A percentile compares a stretch with the other conserved stretches of the same genome.
Conservation (phyloP, 805 yeast species). For the Komagataella populi region DNA sequence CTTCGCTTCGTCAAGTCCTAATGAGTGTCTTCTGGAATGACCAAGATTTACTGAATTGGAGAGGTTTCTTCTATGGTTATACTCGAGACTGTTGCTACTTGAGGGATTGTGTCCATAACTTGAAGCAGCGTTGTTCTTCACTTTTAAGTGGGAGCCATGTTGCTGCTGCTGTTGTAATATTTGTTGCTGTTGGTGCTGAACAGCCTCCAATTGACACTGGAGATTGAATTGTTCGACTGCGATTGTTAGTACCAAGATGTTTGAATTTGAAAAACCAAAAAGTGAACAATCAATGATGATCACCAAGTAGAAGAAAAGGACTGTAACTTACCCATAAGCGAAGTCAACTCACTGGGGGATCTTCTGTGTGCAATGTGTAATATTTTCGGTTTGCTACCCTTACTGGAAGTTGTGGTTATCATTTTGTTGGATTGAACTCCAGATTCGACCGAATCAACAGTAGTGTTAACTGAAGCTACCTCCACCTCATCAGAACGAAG, state of each 20-base stretch:
- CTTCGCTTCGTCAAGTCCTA: slow-evolving; percentile 86
- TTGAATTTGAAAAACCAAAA: slow-evolving; percentile 1
- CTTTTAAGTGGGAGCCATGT: slow-evolving; percentile 10
- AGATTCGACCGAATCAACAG: neutral
- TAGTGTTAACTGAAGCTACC: neutral
- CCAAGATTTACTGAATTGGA: slow-evolving; percentile 29
- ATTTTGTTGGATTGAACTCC: neutral
- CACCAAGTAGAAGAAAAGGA: slow-evolving; percentile 1
- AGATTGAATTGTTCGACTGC: slow-evolving; percentile 70
- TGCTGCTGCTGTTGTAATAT: slow-evolving; percentile 59
- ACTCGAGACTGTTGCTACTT: slow-evolving; percentile 7
- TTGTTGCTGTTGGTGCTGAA: slow-evolving; percentile 88
- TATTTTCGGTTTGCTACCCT: slow-evolving; percentile 33
- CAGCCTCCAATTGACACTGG: slow-evolving; percentile 85
- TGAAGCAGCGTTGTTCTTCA: slow-evolving; percentile 4
- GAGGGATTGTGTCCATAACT: slow-evolving; percentile 6
- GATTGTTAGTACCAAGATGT: neutral
- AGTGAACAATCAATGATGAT: slow-evolving; percentile 5
- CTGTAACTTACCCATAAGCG: slow-evolving; percentile 55
- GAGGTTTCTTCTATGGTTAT: slow-evolving; percentile 7
- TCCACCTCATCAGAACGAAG: neutral
- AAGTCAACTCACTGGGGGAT: slow-evolving; percentile 91
- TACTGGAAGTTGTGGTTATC: slow-evolving; percentile 16
- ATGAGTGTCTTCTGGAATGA: slow-evolving; percentile 82
- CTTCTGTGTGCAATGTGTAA: slow-evolving; percentile 94